Evolutionary conservation across 2,329 filamentous ascomycete genomes (phyloP), one percentile per base, ranked within the genome.

Genomic region (Intubia oerlemansii): DNA sequence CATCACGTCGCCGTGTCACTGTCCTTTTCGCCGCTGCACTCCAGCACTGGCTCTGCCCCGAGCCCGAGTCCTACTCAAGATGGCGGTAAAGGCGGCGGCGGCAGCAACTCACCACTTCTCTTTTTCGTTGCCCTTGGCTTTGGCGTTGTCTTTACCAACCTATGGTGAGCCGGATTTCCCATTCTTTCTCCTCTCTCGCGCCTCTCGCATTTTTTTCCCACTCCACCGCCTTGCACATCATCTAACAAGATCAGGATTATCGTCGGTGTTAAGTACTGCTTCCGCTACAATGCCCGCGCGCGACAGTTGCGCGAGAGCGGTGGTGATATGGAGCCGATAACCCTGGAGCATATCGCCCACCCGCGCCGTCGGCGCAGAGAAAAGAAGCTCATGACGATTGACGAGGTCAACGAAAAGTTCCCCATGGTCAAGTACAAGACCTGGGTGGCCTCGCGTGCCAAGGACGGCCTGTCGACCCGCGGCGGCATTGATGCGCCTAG

Each of bases 321-420:
- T 39, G 78, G 82, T 42, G 78, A 84, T 39, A 77, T 78, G 46
- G 84, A 93, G 37, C 79, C 77, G 11, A 90, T 98, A 44, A 82
- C 82, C 36, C 58, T 98, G 38, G 67, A 84, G 33, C 66, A 74
- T 32, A 82, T 95, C 65, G 79, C 81, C 33, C 52, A 81, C 34
- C 75, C 81, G 28, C 84, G 88, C 48, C 69, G 88, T 32, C 67
- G 85, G 43, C 68, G 85, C 38, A 70, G 84, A 34, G 88, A 98
- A 52, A 98, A 98, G 69, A 98, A 93, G 50, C 53, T 93, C 40
- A 95, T 98, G 88, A 79, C 78, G 3, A 93, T 95, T 72, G 88
- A 98, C 36, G 88, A 98, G 52, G 88, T 98, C 37, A 95, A 98
- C 47, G 82, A 90, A 40, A 80, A 90, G 41, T 98, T 98, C 43